A percentile compares a stretch with the other conserved stretches of the same genome.
These are phyloP conservation scores for Nemania abortiva DNA, from an alignment of 2,329 filamentous ascomycete genomes.

Conservation along the genomic window DNA sequence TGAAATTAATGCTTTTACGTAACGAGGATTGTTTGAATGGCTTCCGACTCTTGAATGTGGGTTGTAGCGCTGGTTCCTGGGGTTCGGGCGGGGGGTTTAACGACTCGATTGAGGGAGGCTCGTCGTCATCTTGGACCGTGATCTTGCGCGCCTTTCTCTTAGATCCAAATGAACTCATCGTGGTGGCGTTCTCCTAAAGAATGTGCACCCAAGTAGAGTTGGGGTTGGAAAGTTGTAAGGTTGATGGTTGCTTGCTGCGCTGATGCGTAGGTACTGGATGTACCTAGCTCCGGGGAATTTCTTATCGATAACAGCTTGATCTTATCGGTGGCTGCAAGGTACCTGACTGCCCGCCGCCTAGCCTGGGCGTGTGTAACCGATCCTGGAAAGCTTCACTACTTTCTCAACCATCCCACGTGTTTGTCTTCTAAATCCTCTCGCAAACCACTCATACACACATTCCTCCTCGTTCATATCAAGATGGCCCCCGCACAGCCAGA, in stretches of 20 bases:
- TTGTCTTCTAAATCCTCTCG: slow-evolving; percentile 29
- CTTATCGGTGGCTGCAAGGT: slow-evolving; percentile 41
- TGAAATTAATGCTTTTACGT: slow-evolving; percentile 65
- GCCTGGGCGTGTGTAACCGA: neutral
- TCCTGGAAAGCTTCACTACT: slow-evolving; percentile 26
- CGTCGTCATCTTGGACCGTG: slow-evolving; percentile 74
- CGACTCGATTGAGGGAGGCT: slow-evolving; percentile 37
- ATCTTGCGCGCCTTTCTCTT: slow-evolving; percentile 83
- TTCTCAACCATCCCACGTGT: slow-evolving; percentile 28
- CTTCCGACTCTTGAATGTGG: slow-evolving; percentile 60
- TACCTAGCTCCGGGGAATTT: slow-evolving; percentile 17
- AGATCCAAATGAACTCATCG: slow-evolving; percentile 67
- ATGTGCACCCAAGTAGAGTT: slow-evolving; percentile 8
- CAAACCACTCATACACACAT: slow-evolving; percentile 12
- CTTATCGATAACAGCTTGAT: slow-evolving; percentile 48
- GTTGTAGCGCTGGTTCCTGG: slow-evolving; percentile 54
- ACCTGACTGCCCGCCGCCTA: slow-evolving; percentile 19
- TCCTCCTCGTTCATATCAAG: slow-evolving; percentile 54
- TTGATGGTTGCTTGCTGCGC: slow-evolving; percentile 8
- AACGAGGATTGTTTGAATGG: slow-evolving; percentile 69
- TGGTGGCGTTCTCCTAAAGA: slow-evolving; percentile 39
- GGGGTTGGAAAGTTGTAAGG: slow-evolving; percentile 12
- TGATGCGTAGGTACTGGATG: neutral
- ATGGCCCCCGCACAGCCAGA: slow-evolving; percentile 99
- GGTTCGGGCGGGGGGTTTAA: slow-evolving; percentile 46